phyloP scores from a whole-genome alignment of 2,329 filamentous ascomycete genomes.

The Penicillium sp. region DNA sequence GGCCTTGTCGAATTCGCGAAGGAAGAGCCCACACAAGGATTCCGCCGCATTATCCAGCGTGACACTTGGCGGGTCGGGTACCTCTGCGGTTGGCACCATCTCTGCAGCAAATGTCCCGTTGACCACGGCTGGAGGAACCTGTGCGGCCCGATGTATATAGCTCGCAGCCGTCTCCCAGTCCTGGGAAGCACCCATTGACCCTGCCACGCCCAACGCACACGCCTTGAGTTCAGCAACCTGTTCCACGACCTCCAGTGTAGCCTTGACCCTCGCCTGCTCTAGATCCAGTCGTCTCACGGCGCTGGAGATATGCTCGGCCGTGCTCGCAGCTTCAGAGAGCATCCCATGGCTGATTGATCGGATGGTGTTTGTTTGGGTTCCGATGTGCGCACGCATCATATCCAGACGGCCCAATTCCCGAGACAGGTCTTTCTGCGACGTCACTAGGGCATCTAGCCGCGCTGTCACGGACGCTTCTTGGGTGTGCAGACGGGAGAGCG shows the following conservation, averaged over 20 bases:
- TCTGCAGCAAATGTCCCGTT: conserved; percentile 84
- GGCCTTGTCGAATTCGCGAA: conserved; percentile 93
- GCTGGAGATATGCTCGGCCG: conserved; percentile 80
- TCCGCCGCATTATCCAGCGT: conserved; percentile 87
- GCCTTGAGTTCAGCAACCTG: conserved; percentile 97
- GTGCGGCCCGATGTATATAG: conserved; percentile 81
- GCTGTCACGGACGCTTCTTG: conserved; percentile 75
- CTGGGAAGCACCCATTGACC: conserved; percentile 95
- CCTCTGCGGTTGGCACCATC: conserved; percentile 93
- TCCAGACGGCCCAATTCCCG: conserved; percentile 87
- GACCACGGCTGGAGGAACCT: conserved; percentile 78
- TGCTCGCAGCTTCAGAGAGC: conserved; percentile 82
- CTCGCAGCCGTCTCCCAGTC: conserved; percentile 97
- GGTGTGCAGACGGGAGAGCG: conserved; percentile 72
- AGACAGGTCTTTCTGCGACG: conserved; percentile 82
- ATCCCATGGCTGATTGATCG: conserved; percentile 86
- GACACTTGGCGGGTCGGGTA: conserved; percentile 84
- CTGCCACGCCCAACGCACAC: conserved; percentile 90
- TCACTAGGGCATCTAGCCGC: conserved; percentile 74
- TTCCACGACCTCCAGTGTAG: conserved; percentile 88
- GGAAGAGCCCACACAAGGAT: conserved; percentile 84
- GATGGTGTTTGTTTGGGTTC: conserved; percentile 81
- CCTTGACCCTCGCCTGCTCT: conserved; percentile 88
- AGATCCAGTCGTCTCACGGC: conserved; percentile 86
- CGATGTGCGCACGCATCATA: conserved; percentile 82